Percentiles rank a stretch among this genome's conserved stretches.
These are phyloP conservation scores for Dipodascus geniculatus DNA, from an alignment of 805 yeast genomes.

Conservation along the genomic window DNA sequence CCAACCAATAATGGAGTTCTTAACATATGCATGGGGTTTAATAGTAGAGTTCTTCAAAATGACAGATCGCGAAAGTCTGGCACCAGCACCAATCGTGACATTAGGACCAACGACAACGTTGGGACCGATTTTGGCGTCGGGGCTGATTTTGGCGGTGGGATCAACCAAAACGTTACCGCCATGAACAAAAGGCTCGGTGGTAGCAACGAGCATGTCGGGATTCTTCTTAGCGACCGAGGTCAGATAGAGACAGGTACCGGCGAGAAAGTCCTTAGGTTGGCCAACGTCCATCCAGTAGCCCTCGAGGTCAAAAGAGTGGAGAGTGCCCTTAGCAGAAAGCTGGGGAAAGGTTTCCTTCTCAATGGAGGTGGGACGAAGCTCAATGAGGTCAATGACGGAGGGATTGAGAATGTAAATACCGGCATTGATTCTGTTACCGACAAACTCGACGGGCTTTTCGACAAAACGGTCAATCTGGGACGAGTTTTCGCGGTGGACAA, in stretches of 20 bases:
- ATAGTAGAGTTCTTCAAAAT: slow-evolving; percentile 81
- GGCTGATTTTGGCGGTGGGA: slow-evolving; percentile 88
- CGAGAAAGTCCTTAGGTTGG: slow-evolving; percentile 98
- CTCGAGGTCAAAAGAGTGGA: slow-evolving; percentile 94
- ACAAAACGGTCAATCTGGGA: slow-evolving; percentile 96
- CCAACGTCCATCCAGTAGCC: slow-evolving; percentile 99
- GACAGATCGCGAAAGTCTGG: slow-evolving; percentile 92
- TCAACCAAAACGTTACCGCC: slow-evolving; percentile 92
- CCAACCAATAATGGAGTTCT: slow-evolving; percentile 98
- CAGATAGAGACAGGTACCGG: slow-evolving; percentile 90
- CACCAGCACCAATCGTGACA: slow-evolving; percentile 94
- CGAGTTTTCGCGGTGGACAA: slow-evolving; percentile 91
- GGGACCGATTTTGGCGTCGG: slow-evolving; percentile 94
- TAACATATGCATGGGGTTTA: slow-evolving; percentile 96
- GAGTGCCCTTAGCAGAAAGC: slow-evolving; percentile 75
- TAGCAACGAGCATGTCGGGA: slow-evolving; percentile 53
- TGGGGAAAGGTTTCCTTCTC: slow-evolving; percentile 99
- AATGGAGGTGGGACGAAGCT: slow-evolving; percentile 96
- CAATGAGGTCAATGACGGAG: slow-evolving; percentile 89
- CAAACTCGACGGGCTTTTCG: slow-evolving; percentile 98
- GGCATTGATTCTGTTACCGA: slow-evolving; percentile 98
- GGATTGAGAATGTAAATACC: slow-evolving; percentile 98
- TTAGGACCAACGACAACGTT: slow-evolving; percentile 96
- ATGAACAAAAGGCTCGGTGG: slow-evolving; percentile 58
- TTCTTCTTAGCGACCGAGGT: slow-evolving; percentile 72